Base-by-base conservation (phyloP, 306 rosid genomes). In the Arachis stenosperma region DNA sequence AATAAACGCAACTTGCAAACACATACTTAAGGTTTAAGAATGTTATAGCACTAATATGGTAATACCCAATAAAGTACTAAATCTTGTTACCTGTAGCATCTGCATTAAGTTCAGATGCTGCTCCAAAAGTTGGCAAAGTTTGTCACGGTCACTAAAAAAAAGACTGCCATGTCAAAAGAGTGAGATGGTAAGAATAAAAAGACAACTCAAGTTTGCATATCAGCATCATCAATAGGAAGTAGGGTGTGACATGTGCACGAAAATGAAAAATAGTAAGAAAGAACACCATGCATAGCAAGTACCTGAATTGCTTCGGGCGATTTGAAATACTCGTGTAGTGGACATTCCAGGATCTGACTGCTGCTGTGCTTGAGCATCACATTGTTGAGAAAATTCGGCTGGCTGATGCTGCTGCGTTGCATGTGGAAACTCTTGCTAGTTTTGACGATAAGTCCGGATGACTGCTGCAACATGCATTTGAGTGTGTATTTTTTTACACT, bases 271-370 rank as follows among this genome's bases (percentile, higher is more conserved):
- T 41, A 44, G 57, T n/a, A 62, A 46, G 50, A 46, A 3, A 48
- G 53, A 48, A 68, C 51, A 51, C 41, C 4, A 70, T 15, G 52
- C 64, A 44, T 11, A 36, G 48, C n/a, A 56, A 75, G 57, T 75
- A 91, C 99, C 96, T 91, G 97, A 83, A 94, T 94, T 74, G 99
- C 99, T 84, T 91, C 97, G 2, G 97, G 97, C 66, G 99, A 94
- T 74, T 88, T 91, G 78, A 94, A 94, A 79, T 71, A 91, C 83
- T 94, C 99, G 1, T 89, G 96, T 59, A 89, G 80, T 36, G n/a
- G 96, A 88, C 89, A 87, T 91, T 81, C 83, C 99, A 17, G 87
- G 68, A 86, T 94, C 97, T 48, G 69, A 71, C 69, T 81, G 90
- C 83, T 84, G 90, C 67, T 81, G 94, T 27, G 74, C 74, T 50